Conservation (phyloP, 768 basidiomycete species). For the Suillus sp. region DNA sequence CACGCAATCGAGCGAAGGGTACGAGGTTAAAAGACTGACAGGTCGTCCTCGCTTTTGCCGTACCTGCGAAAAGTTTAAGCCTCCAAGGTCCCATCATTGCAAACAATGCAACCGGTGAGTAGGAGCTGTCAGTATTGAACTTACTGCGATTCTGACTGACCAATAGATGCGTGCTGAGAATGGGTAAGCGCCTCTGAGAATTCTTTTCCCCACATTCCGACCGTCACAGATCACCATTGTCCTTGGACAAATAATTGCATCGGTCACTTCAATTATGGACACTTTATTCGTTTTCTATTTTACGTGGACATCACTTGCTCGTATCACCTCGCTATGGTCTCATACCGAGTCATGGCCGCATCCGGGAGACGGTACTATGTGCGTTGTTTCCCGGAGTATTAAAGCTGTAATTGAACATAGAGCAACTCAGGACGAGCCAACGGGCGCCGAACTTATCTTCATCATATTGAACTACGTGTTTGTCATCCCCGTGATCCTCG, state of each 20-base stretch:
- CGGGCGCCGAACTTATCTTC: slow-evolving; percentile 71
- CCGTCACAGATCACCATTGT: slow-evolving; percentile 75
- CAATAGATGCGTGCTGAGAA: slow-evolving; percentile 78
- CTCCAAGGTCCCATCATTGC: slow-evolving; percentile 92
- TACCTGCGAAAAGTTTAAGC: slow-evolving; percentile 83
- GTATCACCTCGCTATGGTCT: slow-evolving; percentile 87
- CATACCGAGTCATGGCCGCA: slow-evolving; percentile 56
- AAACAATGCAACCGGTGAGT: slow-evolving; percentile 78
- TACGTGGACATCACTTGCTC: slow-evolving; percentile 88
- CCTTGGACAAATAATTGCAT: slow-evolving; percentile 96
- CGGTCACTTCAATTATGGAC: slow-evolving; percentile 87
- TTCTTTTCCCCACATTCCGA: slow-evolving; percentile 7
- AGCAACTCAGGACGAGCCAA: slow-evolving; percentile 61
- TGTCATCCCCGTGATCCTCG: slow-evolving; percentile 82
- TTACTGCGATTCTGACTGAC: background rate
- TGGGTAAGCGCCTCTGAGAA: slow-evolving; percentile 57
- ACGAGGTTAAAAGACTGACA: slow-evolving; percentile 89
- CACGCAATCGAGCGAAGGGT: slow-evolving; percentile 60
- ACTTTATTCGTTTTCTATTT: slow-evolving; percentile 90
- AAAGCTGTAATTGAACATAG: slow-evolving; percentile 9
- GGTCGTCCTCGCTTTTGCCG: slow-evolving; percentile 85
- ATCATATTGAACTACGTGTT: slow-evolving; percentile 86
- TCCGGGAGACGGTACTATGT: slow-evolving; percentile 56
- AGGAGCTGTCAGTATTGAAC: background rate
- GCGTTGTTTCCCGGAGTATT: slow-evolving; percentile 20